A percentile compares a stretch with the other conserved stretches of the same genome.
phyloP scores from a whole-genome alignment of 371 early-diverging fungal genomes.

The Apophysomyces sp. region DNA sequence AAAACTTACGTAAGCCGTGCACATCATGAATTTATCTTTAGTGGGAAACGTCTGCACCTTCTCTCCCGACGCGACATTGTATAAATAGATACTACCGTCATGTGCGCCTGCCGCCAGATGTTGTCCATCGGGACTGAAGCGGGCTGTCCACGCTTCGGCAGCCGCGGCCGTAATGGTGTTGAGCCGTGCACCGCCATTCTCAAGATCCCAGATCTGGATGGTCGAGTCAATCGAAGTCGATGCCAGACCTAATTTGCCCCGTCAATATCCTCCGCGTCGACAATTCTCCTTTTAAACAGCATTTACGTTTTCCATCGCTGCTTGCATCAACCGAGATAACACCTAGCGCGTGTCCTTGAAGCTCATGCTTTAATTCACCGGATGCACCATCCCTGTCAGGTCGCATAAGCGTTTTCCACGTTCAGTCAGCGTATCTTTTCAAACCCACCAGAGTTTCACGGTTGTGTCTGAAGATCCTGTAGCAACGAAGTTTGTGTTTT shows the following conservation, averaged over 20 bases:
- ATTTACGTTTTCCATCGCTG: constrained; percentile 63
- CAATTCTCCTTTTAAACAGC: background rate
- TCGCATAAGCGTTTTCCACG: background rate
- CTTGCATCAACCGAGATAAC: constrained; percentile 76
- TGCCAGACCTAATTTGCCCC: constrained; percentile 48
- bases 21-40: constrained; percentile 75
- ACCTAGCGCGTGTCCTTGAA: constrained; percentile 77
- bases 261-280: background rate
- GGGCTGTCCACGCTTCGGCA: constrained; percentile 78
- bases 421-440: background rate
- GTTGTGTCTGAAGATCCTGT: constrained; percentile 80
- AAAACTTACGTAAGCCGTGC: constrained; percentile 70
- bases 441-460: constrained; percentile 73
- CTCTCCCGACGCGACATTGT: constrained; percentile 64
- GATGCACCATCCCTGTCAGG: constrained; percentile 66
- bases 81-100: constrained; percentile 70
- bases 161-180: constrained; percentile 65
- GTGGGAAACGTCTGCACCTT: constrained; percentile 64
- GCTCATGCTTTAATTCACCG: constrained; percentile 51
- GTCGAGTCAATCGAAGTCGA: constrained; percentile 83
- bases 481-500: constrained; percentile 59
- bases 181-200: constrained; percentile 39
- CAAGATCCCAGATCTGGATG: constrained; percentile 78
- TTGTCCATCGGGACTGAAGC: constrained; percentile 73
- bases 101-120: constrained; percentile 75